These are phyloP conservation scores for Nannochloris sp. DNA, from an alignment of 139 green algal species.

Conservation along the genomic window DNA sequence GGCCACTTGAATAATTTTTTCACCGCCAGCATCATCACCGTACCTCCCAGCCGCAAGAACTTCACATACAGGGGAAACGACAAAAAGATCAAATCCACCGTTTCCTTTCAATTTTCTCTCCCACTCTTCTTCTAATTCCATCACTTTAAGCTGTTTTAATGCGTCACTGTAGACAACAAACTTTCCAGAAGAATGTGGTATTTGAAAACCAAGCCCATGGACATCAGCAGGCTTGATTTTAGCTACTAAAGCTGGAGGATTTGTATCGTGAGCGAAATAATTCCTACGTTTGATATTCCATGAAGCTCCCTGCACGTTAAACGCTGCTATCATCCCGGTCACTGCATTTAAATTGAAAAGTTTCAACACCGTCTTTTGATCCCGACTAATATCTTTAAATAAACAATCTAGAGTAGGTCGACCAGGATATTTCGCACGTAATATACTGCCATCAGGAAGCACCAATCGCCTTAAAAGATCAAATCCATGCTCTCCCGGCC, in stretches of 20 bases:
- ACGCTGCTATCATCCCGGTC: slow-evolving; percentile 64
- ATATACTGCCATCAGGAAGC: slow-evolving; percentile 48
- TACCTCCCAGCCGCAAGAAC: too few relatives aligned
- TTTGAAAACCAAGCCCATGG: neutral
- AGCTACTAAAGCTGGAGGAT: neutral
- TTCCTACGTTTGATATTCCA: slow-evolving; percentile 37
- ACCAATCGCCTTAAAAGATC: slow-evolving; percentile 56
- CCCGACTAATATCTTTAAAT: slow-evolving; percentile 73
- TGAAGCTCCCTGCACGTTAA: slow-evolving; percentile 78
- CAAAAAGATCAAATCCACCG: neutral
- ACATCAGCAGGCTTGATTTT: neutral
- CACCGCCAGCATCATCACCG: too few relatives aligned
- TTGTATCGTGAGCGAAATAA: neutral
- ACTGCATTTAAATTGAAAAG: slow-evolving; percentile 40
- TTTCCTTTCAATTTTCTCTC: too few relatives aligned
- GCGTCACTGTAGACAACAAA: neutral
- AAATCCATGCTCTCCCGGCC: slow-evolving; percentile 59
- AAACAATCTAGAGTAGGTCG: slow-evolving; percentile 81
- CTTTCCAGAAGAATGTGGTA: neutral
- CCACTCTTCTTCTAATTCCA: too few relatives aligned
- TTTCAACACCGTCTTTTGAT: slow-evolving; percentile 70
- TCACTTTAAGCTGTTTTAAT: too few relatives aligned
- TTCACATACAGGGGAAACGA: neutral
- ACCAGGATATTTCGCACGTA: slow-evolving; percentile 51
- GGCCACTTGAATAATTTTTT: slow-evolving; percentile 36